Base-by-base conservation (phyloP, 2,329 filamentous ascomycete species). In the Colletotrichum cuscutae region DNA sequence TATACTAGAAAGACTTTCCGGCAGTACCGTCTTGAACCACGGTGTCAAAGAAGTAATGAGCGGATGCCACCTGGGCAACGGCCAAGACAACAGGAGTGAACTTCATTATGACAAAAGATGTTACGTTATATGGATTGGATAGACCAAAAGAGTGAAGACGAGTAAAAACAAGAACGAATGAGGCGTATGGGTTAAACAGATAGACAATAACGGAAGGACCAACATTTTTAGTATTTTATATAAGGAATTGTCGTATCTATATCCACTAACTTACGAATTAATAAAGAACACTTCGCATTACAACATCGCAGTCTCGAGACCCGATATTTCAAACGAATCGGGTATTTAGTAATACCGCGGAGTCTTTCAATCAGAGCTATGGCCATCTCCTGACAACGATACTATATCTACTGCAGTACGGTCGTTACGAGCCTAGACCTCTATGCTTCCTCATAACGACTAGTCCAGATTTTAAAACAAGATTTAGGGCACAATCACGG, bases 1-100 rank as follows among this genome's bases (percentile, higher is more conserved):
- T 75, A 75, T 77, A 80, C 57, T 76, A 61, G 57, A 64, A 73
- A 19, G 75, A 63, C 5, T 70, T 42, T 7, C 68, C 62, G n/a
- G 69, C 56, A 19, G 65, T 65, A 24, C 78, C 78, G 67, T 79
- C 76, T 70, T 74, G 63, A 64, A 79, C 69, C 52, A 73, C 71
- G 61, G 73, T 68, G 37, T 79, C 78, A 68, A 80, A 79, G 75
- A 79, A 77, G 75, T 80, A 80, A 66, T 80, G 79, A 26, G 77
- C 79, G 5, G 75, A 77, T 1, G 72, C 77, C 63, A 78, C 57
- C 62, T 76, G 75, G 65, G 78, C 76, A 54, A 76, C 52, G 61
- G 73, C 75, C 19, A 42, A 66, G 32, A 76, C 26, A 42, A 77
- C 5, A 60, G 68, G 49, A 32, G 75, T 74, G 53, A 71, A 52